Evolutionary conservation across 345 rosid species (phyloP).

Genomic region (Melaleuca quinquenervia): DNA sequence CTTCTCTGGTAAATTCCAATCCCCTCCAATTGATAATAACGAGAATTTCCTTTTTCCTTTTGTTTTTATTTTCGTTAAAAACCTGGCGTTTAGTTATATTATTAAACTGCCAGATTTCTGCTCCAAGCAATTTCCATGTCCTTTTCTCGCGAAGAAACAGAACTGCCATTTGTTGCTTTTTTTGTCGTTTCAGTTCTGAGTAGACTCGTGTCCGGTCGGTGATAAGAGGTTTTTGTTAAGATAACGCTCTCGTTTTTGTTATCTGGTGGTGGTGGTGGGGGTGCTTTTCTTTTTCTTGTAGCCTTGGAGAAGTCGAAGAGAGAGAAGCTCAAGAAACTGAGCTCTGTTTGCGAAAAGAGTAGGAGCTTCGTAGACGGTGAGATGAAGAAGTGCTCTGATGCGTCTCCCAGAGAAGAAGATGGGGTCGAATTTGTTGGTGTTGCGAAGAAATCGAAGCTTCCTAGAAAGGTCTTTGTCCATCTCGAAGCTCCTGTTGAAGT

Average conservation of each 20-base stretch:
- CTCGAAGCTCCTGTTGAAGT: background rate
- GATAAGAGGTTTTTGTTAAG: background rate
- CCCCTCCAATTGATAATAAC: background rate
- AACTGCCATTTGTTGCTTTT: slow-evolving; percentile 6
- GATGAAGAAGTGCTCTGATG: slow-evolving; percentile 33
- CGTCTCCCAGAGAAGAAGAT: slow-evolving; percentile 17
- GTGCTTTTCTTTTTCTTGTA: background rate
- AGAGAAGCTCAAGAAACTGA: slow-evolving; percentile 38
- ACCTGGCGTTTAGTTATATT: background rate
- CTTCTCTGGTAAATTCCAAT: slow-evolving; percentile 26
- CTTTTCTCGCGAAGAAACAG: slow-evolving; percentile 7
- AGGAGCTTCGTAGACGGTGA: slow-evolving; percentile 18
- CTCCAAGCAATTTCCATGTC: background rate
- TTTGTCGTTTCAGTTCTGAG: slow-evolving; percentile 16
- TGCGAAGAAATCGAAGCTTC: slow-evolving; percentile 38
- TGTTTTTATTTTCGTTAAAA: background rate
- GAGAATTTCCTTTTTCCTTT: background rate
- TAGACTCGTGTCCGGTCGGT: background rate
- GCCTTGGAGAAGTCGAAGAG: slow-evolving; percentile 46
- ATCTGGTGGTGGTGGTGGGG: slow-evolving; percentile 14
- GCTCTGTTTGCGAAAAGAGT: slow-evolving; percentile 27
- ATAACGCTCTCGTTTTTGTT: background rate
- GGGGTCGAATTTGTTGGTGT: slow-evolving; percentile 8
- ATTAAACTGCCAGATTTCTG: background rate
- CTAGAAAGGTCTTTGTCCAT: slow-evolving; percentile 28